Base-by-base conservation (phyloP, 805 yeast genomes). In the Kuraishia ogatae region DNA sequence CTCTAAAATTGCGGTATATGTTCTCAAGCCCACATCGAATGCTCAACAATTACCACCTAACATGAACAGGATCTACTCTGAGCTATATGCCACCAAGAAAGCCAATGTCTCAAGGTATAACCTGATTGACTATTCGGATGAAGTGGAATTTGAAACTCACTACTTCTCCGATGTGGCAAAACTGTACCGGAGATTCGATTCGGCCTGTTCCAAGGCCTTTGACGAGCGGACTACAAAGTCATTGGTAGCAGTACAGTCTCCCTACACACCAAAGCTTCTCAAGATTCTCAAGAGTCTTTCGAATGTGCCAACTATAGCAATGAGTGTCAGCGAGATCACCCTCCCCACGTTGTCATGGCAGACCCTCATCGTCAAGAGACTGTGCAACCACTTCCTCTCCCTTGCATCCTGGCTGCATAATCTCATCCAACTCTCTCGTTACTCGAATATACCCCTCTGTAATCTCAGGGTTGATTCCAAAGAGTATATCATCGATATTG, bases 311-410 rank as follows among this genome's bases (percentile, higher is more conserved):
- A 74, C 82, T 1, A 71, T 91, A 43, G 77, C 77, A 55, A 78
- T 87, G 79, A 73, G 77, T 20, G 74, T 81, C 21, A 76, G 81
- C 50, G 88, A 84, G 60, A 64, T 82, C 20, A 71, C 81, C 1
- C 67, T 87, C 29, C 91, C 93, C 11, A 85, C 92, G 3, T 71
- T 92, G 53, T 86, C 91, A 2, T 91, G 97, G 97, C 94, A 89
- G 65, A 67, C 80, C 1, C 72, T 82, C 15, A 76, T 89, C 7
- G 72, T 84, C 54, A 84, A 83, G 58, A 73, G 89, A 59, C 72
- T 89, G 2, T 75, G 85, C 48, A 85, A 84, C 61, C 91, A 87
- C 59, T 83, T 83, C 66, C 75, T 93, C 50, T 82, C 89, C 0
- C 70, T 91, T 50, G 87, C 94, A 0, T 73, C 83, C 1, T 86